phyloP scores from a whole-genome alignment of 768 basidiomycete genomes.

The Suillus brevipes region DNA sequence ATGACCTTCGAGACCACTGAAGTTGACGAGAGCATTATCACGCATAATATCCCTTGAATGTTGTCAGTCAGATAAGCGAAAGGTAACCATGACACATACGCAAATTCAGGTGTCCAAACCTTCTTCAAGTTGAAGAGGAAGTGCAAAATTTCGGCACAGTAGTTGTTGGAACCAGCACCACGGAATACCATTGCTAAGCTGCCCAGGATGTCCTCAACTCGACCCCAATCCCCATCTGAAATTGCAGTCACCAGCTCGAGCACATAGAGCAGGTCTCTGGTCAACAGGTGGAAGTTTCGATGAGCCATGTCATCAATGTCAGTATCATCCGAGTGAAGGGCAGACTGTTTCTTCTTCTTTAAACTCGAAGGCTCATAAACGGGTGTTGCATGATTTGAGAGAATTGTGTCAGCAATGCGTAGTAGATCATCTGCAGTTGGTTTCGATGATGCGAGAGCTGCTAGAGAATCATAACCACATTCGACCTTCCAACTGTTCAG shows the following conservation, averaged over 20 bases:
- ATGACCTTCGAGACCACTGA: conserved; percentile 33
- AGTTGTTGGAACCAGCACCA: conserved; percentile 23
- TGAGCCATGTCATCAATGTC: conserved; percentile 17
- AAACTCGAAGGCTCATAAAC: background rate
- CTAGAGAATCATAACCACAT: conserved; percentile 16
- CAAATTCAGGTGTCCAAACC: conserved; percentile 36
- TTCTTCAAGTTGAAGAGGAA: conserved; percentile 24
- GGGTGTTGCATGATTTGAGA: conserved; percentile 27
- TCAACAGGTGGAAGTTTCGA: conserved; percentile 29
- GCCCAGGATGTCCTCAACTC: conserved; percentile 29
- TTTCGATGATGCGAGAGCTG: conserved; percentile 25
- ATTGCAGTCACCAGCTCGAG: conserved; percentile 30
- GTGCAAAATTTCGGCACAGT: conserved; percentile 21
- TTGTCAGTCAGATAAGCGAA: background rate
- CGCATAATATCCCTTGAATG: conserved; percentile 18
- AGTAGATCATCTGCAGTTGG: conserved; percentile 24
- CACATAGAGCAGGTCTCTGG: conserved; percentile 33
- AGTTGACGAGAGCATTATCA: conserved; percentile 37
- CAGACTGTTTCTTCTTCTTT: background rate
- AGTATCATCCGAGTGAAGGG: background rate
- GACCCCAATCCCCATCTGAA: conserved; percentile 33
- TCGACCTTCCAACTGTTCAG: conserved; percentile 33
- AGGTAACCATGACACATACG: conserved; percentile 18
- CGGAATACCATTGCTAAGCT: conserved; percentile 18
- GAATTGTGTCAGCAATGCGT: conserved; percentile 19